Evolutionary conservation across 129 eudicot species (phyloP), one percentile per base, ranked within the genome.

Genomic region (Flaveria sonorensis): DNA sequence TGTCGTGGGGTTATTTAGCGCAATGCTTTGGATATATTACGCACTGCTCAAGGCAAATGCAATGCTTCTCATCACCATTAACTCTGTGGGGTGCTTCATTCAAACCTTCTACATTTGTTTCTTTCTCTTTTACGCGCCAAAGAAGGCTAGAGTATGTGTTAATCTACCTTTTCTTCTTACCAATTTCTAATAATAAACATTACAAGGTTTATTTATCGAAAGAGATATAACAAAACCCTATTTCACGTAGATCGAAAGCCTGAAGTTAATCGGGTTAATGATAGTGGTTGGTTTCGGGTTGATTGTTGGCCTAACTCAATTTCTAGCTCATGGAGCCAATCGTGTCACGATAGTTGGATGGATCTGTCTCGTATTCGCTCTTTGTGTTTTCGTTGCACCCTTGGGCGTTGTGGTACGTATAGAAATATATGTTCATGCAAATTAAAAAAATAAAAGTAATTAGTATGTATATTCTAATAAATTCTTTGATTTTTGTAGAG

Each of bases 351-450:
- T 93, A 53, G 90, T 93, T 45, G 98, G 98, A 48, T 93, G 98
- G 98, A 83, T 93, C 40, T 90, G 96, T 71, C 96, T 90, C 0
- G 73, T 93, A 1, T 90, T 90, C 69, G 81, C 98, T 28, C 52
- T 93, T 10, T 73, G 90, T 28, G 98, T 93, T 11, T 93, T 93
- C 30, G 88, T 86, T 12, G 98, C 98, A 16, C 98, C 98, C 48
- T 82, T 93, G 11, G 72, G 90, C 11, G 83, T 93, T 18, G 62
- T 93, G 91, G 98, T 93, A 80, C 51, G 89, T 61, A 72, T 52
- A 42, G 52, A 42, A 14, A 3, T 23, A 63, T 26, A 62, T 28
- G 45, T 30, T 14, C 5, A 63, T 30, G 12, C 39, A 30, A 14
- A 30, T 63, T 28, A 6, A 61, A 28, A 3, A 13, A 26, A 59